Evolutionary conservation across 345 rosid species (phyloP).

Genomic region (Lepidium didymum): DNA sequence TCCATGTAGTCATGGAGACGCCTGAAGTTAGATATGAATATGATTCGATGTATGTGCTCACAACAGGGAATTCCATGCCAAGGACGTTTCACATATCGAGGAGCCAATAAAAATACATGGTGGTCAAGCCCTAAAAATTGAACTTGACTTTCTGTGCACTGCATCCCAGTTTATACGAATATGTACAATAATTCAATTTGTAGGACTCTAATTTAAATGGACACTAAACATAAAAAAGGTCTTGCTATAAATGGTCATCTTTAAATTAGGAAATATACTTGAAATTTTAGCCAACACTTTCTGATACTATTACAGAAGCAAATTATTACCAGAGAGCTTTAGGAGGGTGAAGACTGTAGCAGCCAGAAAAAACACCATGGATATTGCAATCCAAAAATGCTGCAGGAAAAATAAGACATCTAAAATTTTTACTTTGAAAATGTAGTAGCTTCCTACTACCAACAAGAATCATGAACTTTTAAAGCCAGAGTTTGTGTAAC

Average conservation of each 20-base stretch:
- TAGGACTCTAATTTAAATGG: not conserved
- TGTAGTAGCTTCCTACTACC: not conserved
- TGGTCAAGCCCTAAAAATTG: not conserved
- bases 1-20: not conserved
- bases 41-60: not conserved
- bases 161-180: not conserved
- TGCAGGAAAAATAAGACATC: constrained; percentile 27
- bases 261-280: not conserved
- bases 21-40: not conserved
- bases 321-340: constrained; percentile 73
- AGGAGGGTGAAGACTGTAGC: constrained; percentile 87
- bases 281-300: not conserved
- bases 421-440: not conserved
- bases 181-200: not conserved
- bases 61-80: not conserved
- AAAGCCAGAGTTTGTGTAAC: not conserved
- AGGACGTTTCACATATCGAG: not conserved
- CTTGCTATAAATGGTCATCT: not conserved
- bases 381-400: constrained; percentile 98
- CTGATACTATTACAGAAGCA: not conserved
- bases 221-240: not conserved
- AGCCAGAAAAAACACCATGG: constrained; percentile 93
- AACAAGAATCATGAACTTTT: not conserved
- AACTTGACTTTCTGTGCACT: not conserved
- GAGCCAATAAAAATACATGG: too few species aligned